A percentile compares a stretch with the other conserved stretches of the same genome.
phyloP scores from a whole-genome alignment of 2,329 filamentous ascomycete genomes.

The Fusarium goolgardi region DNA sequence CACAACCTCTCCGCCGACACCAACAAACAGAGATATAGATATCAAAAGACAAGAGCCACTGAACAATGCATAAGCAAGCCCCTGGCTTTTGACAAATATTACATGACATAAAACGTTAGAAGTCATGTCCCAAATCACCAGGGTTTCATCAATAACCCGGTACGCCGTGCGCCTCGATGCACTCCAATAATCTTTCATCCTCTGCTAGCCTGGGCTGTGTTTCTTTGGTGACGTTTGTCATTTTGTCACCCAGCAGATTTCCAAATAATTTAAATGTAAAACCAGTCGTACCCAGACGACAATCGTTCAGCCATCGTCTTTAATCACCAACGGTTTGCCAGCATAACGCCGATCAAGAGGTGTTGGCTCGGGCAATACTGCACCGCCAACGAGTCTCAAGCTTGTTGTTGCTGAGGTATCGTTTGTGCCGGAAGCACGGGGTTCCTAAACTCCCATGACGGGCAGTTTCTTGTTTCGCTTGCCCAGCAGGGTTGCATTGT shows the following conservation, averaged over 20 bases:
- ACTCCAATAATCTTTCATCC: slow-evolving; percentile 25
- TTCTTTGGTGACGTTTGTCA: neutral
- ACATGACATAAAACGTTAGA: slow-evolving; percentile 40
- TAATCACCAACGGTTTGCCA: slow-evolving; percentile 32
- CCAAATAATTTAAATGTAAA: slow-evolving; percentile 28
- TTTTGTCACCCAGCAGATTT: slow-evolving; percentile 6
- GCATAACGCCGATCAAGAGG: slow-evolving; percentile 28
- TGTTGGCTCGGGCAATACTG: slow-evolving; percentile 22
- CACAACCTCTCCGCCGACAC: slow-evolving; percentile 12
- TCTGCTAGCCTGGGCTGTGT: slow-evolving; percentile 3
- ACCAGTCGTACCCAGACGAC: slow-evolving; percentile 4
- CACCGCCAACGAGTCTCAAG: slow-evolving; percentile 22
- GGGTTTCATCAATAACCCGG: slow-evolving; percentile 33
- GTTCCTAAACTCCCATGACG: slow-evolving; percentile 55
- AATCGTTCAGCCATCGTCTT: slow-evolving; percentile 28
- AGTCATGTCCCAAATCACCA: slow-evolving; percentile 30
- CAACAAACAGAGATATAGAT: slow-evolving; percentile 25
- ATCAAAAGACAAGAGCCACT: slow-evolving; percentile 34
- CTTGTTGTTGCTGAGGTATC: slow-evolving; percentile 9
- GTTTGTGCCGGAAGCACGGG: slow-evolving; percentile 21
- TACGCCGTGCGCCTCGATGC: slow-evolving; percentile 48
- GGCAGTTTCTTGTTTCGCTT: slow-evolving; percentile 69
- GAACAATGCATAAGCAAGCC: slow-evolving; percentile 16
- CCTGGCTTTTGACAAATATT: slow-evolving; percentile 39
- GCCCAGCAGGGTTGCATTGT: slow-evolving; percentile 89